phyloP scores from a whole-genome alignment of 306 rosid genomes.

The Potentilla sterilis region DNA sequence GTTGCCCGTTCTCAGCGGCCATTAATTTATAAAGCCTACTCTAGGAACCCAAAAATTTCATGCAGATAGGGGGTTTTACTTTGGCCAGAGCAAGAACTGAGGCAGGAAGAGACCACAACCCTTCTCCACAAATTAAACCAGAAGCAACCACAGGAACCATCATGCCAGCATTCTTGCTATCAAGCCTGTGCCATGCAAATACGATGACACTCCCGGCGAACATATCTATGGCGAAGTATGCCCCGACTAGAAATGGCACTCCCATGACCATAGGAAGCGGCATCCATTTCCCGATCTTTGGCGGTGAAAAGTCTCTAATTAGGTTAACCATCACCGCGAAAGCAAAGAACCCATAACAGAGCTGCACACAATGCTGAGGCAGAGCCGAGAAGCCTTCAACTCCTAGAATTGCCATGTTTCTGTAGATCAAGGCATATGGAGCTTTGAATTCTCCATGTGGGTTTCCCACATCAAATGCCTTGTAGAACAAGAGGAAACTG shows the following conservation, averaged over 20 bases:
- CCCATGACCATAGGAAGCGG: constrained; percentile 97
- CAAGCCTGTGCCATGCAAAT: constrained; percentile 57
- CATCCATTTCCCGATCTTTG: constrained; percentile 77
- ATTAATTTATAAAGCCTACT: background rate
- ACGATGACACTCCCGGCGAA: constrained; percentile 61
- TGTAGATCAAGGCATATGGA: constrained; percentile 70
- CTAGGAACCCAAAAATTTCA: constrained; percentile 72
- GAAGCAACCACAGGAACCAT: constrained; percentile 89
- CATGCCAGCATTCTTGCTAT: constrained; percentile 49
- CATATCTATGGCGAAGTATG: constrained; percentile 88
- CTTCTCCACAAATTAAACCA: constrained; percentile 93
- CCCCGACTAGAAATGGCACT: constrained; percentile 86
- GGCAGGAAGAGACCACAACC: constrained; percentile 91
- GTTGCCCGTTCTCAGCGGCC: background rate
- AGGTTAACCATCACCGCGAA: constrained; percentile 37
- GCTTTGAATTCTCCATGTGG: constrained; percentile 89
- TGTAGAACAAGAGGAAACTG: constrained; percentile 78
- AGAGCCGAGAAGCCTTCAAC: constrained; percentile 71
- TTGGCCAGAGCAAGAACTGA: constrained; percentile 84
- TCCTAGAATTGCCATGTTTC: constrained; percentile 56
- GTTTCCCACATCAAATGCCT: constrained; percentile 63
- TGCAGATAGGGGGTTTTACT: constrained; percentile 84
- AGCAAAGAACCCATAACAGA: constrained; percentile 49
- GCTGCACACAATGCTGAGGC: constrained; percentile 81
- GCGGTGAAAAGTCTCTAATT: constrained; percentile 46